Evolutionary conservation across 306 rosid genomes (phyloP), one percentile per base, ranked within the genome.

Genomic region (Clitoria ternatea): DNA sequence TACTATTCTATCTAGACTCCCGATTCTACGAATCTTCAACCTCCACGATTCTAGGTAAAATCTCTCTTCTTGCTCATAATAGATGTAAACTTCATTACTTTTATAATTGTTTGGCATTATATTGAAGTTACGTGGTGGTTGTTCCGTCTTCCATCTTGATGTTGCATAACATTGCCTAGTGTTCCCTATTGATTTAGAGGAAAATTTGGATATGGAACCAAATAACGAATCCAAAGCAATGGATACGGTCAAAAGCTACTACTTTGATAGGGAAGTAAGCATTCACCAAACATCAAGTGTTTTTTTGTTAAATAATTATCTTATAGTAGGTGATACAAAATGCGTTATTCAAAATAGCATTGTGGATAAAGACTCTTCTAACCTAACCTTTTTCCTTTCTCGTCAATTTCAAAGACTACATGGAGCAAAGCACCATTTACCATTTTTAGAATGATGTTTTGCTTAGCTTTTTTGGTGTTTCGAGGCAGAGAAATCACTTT

Each of bases 231-330:
- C 72, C 73, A 57, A 70, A 26, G 81, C 49, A 19, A 47, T 43
- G 40, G 22, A 29, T 61, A 78, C 63, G 79, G 87, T 88, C 90
- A 85, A 85, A 81, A 79, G 90, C 64, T 56, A 79, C 72, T 79
- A 72, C 78, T 83, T 80, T 73, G 85, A 76, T 83, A 66, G 71
- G 70, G 81, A 85, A 75, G 40, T 65, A 53, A 42, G 22, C 69
- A 33, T 20, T 43, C 24, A 24, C 45, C 32, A 52, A 40, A 32
- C 69, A 75, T 84, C 68, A 39, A n/a, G n/a, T 30, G 12, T 66
- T 56, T 59, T 36, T 30, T 69, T 66, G n/a, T n/a, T n/a, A n/a
- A 72, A 65, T 75, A 64, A 80, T 64, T 36, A 68, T 54, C 26
- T n/a, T n/a, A 24, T 56, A 69, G 80, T 71, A 45, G 77, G 77